Conservation (phyloP, 2,329 filamentous ascomycete species). For the Didymella glomerata region DNA sequence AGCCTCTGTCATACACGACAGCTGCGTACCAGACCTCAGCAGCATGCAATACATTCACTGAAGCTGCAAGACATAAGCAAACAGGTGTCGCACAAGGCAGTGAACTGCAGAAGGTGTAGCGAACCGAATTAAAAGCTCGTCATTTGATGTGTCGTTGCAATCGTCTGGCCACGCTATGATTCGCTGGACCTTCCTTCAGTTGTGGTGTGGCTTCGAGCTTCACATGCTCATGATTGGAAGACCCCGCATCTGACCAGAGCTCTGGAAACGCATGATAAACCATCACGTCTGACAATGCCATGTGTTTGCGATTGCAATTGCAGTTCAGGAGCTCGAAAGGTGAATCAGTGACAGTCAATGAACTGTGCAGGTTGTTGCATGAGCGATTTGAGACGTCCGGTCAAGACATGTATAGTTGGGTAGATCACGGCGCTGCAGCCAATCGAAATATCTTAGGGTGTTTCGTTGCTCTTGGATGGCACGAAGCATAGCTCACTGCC, state of each 20-base stretch:
- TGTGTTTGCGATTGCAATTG: constrained; percentile 6
- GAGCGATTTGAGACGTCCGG: constrained; percentile 17
- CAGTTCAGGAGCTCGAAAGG: background rate
- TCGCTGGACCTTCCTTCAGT: constrained; percentile 27
- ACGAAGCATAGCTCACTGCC: constrained; percentile 25
- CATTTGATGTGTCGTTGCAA: constrained; percentile 28
- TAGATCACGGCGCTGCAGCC: constrained; percentile 14
- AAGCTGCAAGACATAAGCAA: constrained; percentile 10
- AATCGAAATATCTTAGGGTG: constrained; percentile 19
- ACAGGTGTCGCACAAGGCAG: constrained; percentile 12
- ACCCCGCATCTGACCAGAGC: constrained; percentile 36
- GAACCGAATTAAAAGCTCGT: constrained; percentile 10
- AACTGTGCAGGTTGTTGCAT: constrained; percentile 7
- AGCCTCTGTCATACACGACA: constrained; percentile 22
- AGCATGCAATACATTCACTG: constrained; percentile 6
- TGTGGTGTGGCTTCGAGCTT: constrained; percentile 32
- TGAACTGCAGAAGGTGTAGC: constrained; percentile 12
- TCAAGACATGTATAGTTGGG: constrained; percentile 15
- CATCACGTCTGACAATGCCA: constrained; percentile 1
- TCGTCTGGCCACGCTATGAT: constrained; percentile 24
- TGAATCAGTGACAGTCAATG: constrained; percentile 1
- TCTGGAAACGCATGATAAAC: constrained; percentile 5
- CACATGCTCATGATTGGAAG: constrained; percentile 31
- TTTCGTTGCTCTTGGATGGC: constrained; percentile 16
- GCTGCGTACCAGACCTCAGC: constrained; percentile 11